phyloP scores from a whole-genome alignment of 2,329 filamentous ascomycete species.

The Colletotrichum destructivum region DNA sequence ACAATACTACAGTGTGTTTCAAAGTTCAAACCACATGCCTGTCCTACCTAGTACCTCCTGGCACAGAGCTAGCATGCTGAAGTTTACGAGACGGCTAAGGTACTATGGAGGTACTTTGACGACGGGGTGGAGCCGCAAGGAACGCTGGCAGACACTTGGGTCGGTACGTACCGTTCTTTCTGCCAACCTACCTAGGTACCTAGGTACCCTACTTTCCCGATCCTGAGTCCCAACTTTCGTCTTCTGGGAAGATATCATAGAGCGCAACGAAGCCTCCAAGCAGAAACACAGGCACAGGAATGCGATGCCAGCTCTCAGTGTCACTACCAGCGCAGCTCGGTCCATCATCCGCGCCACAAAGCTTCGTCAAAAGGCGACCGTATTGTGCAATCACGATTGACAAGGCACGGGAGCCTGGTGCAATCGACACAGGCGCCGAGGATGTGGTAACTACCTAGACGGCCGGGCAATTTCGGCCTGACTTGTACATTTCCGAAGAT shows the following conservation, averaged over 20 bases:
- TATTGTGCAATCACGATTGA: slow-evolving; percentile 17
- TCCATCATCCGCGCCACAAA: slow-evolving; percentile 3
- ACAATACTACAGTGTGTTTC: slow-evolving; percentile 41
- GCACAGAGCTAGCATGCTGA: slow-evolving; percentile 13
- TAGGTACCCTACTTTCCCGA: slow-evolving; percentile 3
- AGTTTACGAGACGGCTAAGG: slow-evolving; percentile 9
- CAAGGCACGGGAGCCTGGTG: slow-evolving; percentile 9
- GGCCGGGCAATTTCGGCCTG: background rate
- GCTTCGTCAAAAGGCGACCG: slow-evolving; percentile 21
- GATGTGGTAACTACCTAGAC: background rate
- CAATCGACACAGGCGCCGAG: background rate
- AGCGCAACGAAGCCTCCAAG: background rate
- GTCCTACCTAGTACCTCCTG: slow-evolving; percentile 25
- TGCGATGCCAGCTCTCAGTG: background rate
- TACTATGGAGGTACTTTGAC: background rate
- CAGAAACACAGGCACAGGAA: background rate
- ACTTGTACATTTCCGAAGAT: slow-evolving; percentile 8
- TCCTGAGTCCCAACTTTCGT: background rate
- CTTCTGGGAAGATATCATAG: background rate
- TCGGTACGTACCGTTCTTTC: slow-evolving; percentile 16
- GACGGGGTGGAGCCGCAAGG: slow-evolving; percentile 38
- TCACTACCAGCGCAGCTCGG: slow-evolving; percentile 5
- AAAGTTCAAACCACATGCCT: slow-evolving; percentile 38
- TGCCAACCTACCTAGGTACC: background rate
- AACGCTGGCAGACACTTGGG: slow-evolving; percentile 18